These are phyloP conservation scores for Phyllosticta capitalensis DNA, from an alignment of 2,329 filamentous ascomycete species.

Conservation along the genomic window DNA sequence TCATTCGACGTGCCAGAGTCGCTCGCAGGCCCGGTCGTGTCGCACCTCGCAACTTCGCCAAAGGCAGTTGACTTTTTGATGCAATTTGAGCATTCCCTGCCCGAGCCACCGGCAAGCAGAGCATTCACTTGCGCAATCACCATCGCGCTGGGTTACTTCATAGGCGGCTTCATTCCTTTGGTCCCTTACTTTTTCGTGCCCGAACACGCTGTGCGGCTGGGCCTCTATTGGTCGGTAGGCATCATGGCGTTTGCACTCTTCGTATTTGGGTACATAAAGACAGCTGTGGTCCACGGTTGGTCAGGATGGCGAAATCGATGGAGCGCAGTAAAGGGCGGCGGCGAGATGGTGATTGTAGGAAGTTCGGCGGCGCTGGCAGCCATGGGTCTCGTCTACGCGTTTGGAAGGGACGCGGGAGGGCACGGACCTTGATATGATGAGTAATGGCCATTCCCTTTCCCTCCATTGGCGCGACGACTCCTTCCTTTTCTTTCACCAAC, in stretches of 20 bases:
- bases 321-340: background rate
- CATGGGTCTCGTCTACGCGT: background rate
- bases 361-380: background rate
- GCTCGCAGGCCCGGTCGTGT: background rate
- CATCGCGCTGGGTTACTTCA: conserved; percentile 59
- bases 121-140: conserved; percentile 50
- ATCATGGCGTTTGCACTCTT: conserved; percentile 40
- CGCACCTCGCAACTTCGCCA: background rate
- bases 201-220: conserved; percentile 23
- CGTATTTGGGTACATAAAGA: conserved; percentile 41
- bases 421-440: background rate
- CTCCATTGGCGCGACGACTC: background rate
- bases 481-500: background rate
- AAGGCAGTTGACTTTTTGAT: conserved; percentile 30
- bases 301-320: background rate
- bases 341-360: conserved; percentile 4
- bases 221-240: conserved; percentile 40
- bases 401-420: background rate
- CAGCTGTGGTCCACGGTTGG: conserved; percentile 14
- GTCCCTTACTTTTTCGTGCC: conserved; percentile 40
- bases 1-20: background rate
- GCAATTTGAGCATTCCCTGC: conserved; percentile 38
- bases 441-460: background rate
- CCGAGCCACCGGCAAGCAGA: conserved; percentile 33
- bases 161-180: conserved; percentile 39